Base-by-base conservation (phyloP, 106 monocot species). In the Dendrobium huoshanense region DNA sequence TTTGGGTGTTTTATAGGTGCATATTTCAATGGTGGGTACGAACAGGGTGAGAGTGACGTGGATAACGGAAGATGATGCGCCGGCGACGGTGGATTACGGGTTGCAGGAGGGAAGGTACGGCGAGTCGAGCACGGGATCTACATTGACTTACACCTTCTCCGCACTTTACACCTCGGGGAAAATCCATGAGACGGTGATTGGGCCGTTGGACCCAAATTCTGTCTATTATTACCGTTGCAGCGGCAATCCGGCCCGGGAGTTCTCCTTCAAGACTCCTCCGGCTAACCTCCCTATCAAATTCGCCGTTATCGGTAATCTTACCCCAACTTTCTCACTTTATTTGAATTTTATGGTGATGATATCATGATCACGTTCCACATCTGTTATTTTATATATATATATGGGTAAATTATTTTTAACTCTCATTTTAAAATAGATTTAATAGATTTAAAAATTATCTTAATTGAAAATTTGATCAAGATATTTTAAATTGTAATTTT, bases 31-130 rank as follows among this genome's bases (percentile, higher is more conserved):
- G 55, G 92, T 92, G 4, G 96, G 94, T 3, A 19, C 68, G 0
- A 77, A 94, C 54, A 72, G 83, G 70, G 94, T 96, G 87, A 79
- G 94, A 72, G 56, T 94, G 56, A 82, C 88, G n/a, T 96, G 92
- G 94, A 77, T 92, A 77, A 96, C 96, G 8, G 83, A 80, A 1
- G 80, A 79, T 41, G 80, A 80, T 3, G 81, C 87, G 0, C 87
- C 86, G 15, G 33, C 96, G 1, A 77, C 55, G 0, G 87, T 96
- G 13, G 94, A 96, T 9, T 96, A 94, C 70, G 90, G 96, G 56
- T 89, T 75, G 16, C 5, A 54, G 41, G 15, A 24, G 20, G 78
- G 78, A 13, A 41, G 0, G 9, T 78, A 78, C 61, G 15, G n/a
- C 41, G 27, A 13, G 33, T 59, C 59, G 40, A 56, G 29, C 77